Evolutionary conservation across 2,329 filamentous ascomycete species (phyloP), one percentile per base, ranked within the genome.

Genomic region (Podosphaera xanthii): DNA sequence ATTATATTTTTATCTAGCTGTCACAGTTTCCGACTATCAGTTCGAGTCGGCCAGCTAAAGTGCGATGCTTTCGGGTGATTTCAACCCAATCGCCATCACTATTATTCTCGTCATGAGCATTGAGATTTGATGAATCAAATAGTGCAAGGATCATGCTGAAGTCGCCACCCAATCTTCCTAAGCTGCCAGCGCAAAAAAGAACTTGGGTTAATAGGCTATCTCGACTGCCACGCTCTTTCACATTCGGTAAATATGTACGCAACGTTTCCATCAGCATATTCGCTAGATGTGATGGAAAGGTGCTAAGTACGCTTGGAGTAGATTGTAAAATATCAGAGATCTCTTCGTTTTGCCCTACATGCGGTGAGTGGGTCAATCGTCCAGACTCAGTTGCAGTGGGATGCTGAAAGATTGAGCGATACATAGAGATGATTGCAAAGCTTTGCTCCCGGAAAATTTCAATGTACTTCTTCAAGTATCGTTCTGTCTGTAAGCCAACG

Each of bases 381-480:
- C 14, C 10, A 5, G 49, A 12, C 55, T 64, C 61, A 12, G 62
- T 57, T 31, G 60, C 55, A 1, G 62, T 58, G 14, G 64, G 35
- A 12, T 79, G 75, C 0, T 85, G 82, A 67, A 94, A 94, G 59
- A 97, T 88, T 66, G 85, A 92, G 66, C 84, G 87, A 71, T 94
- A 96, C 77, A 97, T 88, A 60, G 88, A 94, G 35, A 97, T 82
- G 61, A 97, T 94, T 50, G 84, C 86, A 70, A 98, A 98, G 69
- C 87, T 95, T 71, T 98, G 92, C 71, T 98, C 92, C 58, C 92
- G 85, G 70, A 97, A 97, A 35, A 98, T 89, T 69, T 98, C 92
- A 66, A 98, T 87, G 71, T 94, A 98, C 55, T 90, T 80, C 71
- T 97, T 98, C 50, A 98, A 74, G 67, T 89, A 98, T 58, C 89